phyloP scores from a whole-genome alignment of 139 green algal species.

The Chlorella sp. region DNA sequence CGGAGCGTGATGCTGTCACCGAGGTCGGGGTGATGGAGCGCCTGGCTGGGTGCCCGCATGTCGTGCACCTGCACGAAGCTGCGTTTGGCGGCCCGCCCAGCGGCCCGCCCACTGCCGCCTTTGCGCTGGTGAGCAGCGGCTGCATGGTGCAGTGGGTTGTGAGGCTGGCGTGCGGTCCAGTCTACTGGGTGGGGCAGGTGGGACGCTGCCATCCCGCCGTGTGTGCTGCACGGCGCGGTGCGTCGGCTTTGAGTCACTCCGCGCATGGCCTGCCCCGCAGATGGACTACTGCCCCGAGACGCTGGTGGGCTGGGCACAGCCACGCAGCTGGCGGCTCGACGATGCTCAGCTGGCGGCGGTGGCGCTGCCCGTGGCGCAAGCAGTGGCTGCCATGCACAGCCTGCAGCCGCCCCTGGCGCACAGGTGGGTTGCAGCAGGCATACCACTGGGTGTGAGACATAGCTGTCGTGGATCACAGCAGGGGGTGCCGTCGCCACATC shows the following conservation, averaged over 20 bases:
- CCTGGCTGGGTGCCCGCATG: constrained; percentile 51
- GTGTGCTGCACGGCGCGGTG: too few relatives aligned
- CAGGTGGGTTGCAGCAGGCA: constrained; percentile 50
- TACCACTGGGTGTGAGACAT: too few relatives aligned
- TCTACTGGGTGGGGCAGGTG: too few relatives aligned
- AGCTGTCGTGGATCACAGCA: too few relatives aligned
- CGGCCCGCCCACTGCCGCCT: constrained; percentile 67
- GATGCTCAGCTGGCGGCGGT: constrained; percentile 58
- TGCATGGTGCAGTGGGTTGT: too few relatives aligned
- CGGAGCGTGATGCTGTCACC: constrained; percentile 46
- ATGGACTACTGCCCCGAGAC: constrained; percentile 80
- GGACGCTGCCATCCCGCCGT: too few relatives aligned
- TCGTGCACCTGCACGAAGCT: constrained; percentile 70
- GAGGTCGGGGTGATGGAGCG: constrained; percentile 52
- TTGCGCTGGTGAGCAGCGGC: constrained; percentile 55
- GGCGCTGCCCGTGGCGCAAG: constrained; percentile 68
- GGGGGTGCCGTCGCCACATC: too few relatives aligned
- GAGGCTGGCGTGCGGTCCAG: too few relatives aligned
- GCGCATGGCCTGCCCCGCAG: too few relatives aligned
- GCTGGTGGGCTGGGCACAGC: constrained; percentile 65
- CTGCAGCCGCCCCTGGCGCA: constrained; percentile 75
- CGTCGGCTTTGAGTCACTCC: too few relatives aligned
- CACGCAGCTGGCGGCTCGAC: constrained; percentile 46
- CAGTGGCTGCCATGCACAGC: constrained; percentile 78
- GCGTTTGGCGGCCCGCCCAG: constrained; percentile 59